phyloP scores from a whole-genome alignment of 148 eudicot species.

The Chenopodium formosanum region DNA sequence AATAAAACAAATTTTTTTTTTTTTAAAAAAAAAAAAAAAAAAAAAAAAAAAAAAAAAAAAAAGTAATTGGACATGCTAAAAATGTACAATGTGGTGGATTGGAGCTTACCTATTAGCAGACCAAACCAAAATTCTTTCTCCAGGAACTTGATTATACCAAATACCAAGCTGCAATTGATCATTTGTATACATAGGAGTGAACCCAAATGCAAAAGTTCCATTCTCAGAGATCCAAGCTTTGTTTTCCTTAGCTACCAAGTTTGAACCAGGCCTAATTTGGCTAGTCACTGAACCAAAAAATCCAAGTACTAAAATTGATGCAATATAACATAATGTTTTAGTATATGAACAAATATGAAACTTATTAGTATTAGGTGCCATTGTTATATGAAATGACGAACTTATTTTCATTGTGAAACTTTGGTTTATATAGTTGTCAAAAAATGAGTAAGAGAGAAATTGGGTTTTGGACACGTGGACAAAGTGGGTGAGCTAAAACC shows the following conservation, averaged over 20 bases:
- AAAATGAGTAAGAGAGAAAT: not conserved
- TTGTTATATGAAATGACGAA: not conserved
- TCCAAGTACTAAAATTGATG: slow-evolving; percentile 14
- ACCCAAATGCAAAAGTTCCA: slow-evolving; percentile 88
- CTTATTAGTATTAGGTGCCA: slow-evolving; percentile 10
- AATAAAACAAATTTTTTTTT: too few relatives aligned
- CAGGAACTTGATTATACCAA: slow-evolving; percentile 38
- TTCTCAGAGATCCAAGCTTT: slow-evolving; percentile 70
- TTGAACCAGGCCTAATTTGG: slow-evolving; percentile 49
- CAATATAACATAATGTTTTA: not conserved
- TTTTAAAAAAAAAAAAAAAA: too few relatives aligned
- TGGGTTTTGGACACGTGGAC: slow-evolving; percentile 40
- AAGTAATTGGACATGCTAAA: not conserved
- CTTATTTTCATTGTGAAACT: not conserved
- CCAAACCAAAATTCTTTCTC: slow-evolving; percentile 30
- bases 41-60: too few relatives aligned
- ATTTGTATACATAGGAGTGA: slow-evolving; percentile 38
- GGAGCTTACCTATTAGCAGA: slow-evolving; percentile 34
- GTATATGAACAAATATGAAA: not conserved
- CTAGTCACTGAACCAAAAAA: slow-evolving; percentile 24
- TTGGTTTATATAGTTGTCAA: slow-evolving; percentile 17
- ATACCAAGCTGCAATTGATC: slow-evolving; percentile 51
- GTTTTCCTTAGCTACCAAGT: slow-evolving; percentile 51
- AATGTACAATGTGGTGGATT: not conserved
- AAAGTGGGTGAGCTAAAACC: slow-evolving; percentile 67